Evolutionary conservation across 306 rosid genomes (phyloP).

Genomic region (Echinosophora koreensis): DNA sequence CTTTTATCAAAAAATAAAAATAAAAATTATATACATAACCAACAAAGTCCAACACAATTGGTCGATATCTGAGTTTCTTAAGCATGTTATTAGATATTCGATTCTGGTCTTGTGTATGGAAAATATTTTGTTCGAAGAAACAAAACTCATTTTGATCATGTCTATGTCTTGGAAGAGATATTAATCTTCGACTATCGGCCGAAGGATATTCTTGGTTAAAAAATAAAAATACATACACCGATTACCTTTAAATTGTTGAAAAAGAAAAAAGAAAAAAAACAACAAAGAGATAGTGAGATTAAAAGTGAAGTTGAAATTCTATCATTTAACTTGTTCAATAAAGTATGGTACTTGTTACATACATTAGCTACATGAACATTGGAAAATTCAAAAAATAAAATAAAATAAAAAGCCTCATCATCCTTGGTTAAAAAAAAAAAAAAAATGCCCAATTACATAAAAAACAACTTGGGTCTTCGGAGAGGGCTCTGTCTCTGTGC

Average conservation of each 20-base stretch:
- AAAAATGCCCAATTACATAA: slow-evolving; percentile 67
- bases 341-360: slow-evolving; percentile 52
- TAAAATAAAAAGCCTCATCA: slow-evolving; percentile 72
- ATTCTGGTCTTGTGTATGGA: too few relatives aligned
- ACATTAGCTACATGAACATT: slow-evolving; percentile 40
- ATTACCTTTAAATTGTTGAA: slow-evolving; percentile 21
- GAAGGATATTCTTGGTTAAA: too few relatives aligned
- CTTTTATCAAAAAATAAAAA: too few relatives aligned
- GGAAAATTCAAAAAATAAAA: not conserved
- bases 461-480: slow-evolving; percentile 69
- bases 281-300: not conserved
- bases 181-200: too few relatives aligned
- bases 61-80: too few relatives aligned
- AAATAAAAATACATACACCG: not conserved
- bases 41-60: too few relatives aligned
- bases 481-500: slow-evolving; percentile 72
- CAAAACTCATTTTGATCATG: too few relatives aligned
- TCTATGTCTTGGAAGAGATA: too few relatives aligned
- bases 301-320: slow-evolving; percentile 30
- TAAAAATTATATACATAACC: too few relatives aligned
- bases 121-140: too few relatives aligned
- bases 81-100: too few relatives aligned
- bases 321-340: slow-evolving; percentile 43
- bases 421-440: slow-evolving; percentile 55
- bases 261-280: too few relatives aligned